Evolutionary conservation across 768 basidiomycete species (phyloP).

Genomic region (Leccinum pellstonianum): DNA sequence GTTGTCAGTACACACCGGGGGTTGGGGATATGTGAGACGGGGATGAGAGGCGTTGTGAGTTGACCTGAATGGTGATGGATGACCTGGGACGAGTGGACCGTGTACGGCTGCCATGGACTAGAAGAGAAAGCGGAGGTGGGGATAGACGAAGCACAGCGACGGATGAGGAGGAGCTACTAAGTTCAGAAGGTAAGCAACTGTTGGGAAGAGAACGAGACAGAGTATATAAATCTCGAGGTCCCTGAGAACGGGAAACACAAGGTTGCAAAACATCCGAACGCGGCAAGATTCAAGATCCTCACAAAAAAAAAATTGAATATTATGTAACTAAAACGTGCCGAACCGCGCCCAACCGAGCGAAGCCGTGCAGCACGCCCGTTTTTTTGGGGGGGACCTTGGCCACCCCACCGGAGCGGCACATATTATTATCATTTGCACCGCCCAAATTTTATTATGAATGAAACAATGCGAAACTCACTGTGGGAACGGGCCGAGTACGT

Average conservation of each 20-base stretch:
- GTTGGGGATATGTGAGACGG: constrained; percentile 28
- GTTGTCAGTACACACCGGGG: constrained; percentile 17
- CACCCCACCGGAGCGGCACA: constrained; percentile 25
- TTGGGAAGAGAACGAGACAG: constrained; percentile 2
- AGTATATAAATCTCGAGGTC: constrained; percentile 25
- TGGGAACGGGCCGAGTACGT: constrained; percentile 18
- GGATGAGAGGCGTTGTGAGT: constrained; percentile 29
- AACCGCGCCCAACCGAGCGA: constrained; percentile 23
- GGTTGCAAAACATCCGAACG: constrained; percentile 18
- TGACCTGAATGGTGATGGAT: constrained; percentile 31
- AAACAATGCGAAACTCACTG: constrained; percentile 35
- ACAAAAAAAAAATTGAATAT: constrained; percentile 10
- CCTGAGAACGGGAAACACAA: constrained; percentile 20
- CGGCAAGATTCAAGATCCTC: constrained; percentile 11
- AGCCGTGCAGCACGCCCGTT: constrained; percentile 15
- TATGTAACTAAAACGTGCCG: constrained; percentile 28
- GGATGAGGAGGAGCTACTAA: constrained; percentile 11
- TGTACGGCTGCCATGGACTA: constrained; percentile 33
- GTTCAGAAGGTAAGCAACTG: constrained; percentile 18
- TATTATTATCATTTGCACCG: constrained; percentile 27
- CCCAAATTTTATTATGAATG: constrained; percentile 25
- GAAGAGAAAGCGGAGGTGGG: constrained; percentile 20
- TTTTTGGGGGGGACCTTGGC: constrained; percentile 21
- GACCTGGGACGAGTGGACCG: constrained; percentile 27
- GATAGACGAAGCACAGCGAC: not conserved